These are phyloP conservation scores for Penicillium digitatum DNA, from an alignment of 2,329 filamentous ascomycete genomes.

Conservation along the genomic window DNA sequence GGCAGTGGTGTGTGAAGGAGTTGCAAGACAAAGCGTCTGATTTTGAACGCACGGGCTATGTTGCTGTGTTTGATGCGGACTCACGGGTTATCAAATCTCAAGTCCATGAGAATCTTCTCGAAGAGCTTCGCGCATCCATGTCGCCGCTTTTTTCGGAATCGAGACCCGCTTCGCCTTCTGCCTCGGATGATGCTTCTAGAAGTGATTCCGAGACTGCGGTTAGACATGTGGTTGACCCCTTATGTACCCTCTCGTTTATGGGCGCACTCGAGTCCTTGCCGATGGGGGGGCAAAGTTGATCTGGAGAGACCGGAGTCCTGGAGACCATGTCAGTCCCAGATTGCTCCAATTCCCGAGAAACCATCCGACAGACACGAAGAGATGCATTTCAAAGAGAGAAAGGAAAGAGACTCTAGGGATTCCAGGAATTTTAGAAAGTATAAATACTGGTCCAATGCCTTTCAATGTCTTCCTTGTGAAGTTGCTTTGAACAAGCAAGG, in stretches of 20 bases:
- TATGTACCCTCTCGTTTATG: constrained; percentile 7
- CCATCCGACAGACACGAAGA: background rate
- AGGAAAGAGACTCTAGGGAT: background rate
- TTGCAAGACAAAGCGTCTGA: constrained; percentile 3
- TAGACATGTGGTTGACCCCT: constrained; percentile 6
- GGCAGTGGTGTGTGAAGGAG: constrained; percentile 10
- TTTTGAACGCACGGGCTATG: constrained; percentile 6
- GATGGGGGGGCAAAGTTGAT: constrained; percentile 4
- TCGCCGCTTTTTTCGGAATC: constrained; percentile 2
- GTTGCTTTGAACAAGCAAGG: background rate
- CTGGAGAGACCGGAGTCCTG: constrained; percentile 1
- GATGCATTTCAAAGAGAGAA: constrained; percentile 1
- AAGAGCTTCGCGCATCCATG: constrained; percentile 3
- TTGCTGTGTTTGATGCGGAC: constrained; percentile 6
- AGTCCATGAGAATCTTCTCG: constrained; percentile 1
- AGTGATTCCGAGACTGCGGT: background rate
- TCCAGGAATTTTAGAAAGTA: background rate
- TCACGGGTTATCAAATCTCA: constrained; percentile 6
- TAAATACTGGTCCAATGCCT: constrained; percentile 1
- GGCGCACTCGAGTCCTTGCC: constrained; percentile 4
- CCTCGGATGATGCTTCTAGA: background rate
- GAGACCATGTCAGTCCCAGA: background rate
- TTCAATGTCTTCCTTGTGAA: constrained; percentile 8
- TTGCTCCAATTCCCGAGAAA: background rate
- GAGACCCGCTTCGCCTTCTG: background rate